A percentile compares a stretch with the other conserved stretches of the same genome.
Evolutionary conservation across 2,329 filamentous ascomycete genomes (phyloP).

Genomic region (Colletotrichum plurivorum): DNA sequence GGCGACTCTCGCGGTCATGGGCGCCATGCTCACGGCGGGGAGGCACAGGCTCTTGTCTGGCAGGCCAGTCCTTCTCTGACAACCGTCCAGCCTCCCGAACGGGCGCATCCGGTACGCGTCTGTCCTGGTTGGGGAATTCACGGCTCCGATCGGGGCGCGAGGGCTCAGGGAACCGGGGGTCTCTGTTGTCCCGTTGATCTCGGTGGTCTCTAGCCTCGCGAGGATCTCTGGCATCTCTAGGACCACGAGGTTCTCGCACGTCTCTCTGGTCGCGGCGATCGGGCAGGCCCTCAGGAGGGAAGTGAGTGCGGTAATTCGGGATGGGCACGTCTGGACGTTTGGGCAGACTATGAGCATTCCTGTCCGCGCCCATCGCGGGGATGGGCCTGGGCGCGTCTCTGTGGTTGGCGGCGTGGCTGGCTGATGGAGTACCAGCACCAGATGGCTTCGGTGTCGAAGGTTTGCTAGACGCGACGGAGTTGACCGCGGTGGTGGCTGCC

Average conservation of each 20-base stretch:
- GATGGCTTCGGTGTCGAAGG: constrained; percentile 47
- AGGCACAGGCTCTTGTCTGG: constrained; percentile 48
- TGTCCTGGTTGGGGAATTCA: constrained; percentile 57
- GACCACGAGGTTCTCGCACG: constrained; percentile 48
- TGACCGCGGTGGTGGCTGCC: constrained; percentile 22
- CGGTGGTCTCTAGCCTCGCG: constrained; percentile 44
- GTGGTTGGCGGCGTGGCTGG: constrained; percentile 40
- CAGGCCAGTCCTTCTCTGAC: constrained; percentile 56
- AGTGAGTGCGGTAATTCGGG: constrained; percentile 64
- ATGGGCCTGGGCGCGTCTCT: constrained; percentile 52
- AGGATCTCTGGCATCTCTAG: constrained; percentile 46
- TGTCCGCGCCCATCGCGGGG: constrained; percentile 43
- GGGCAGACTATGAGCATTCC: constrained; percentile 57
- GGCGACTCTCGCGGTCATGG: constrained; percentile 56
- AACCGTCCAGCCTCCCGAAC: constrained; percentile 53
- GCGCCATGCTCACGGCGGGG: constrained; percentile 52
- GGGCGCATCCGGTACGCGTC: constrained; percentile 56
- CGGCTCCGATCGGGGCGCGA: constrained; percentile 58
- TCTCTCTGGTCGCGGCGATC: constrained; percentile 48
- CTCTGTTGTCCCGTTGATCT: constrained; percentile 53
- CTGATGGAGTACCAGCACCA: constrained; percentile 26
- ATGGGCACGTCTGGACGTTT: constrained; percentile 72
- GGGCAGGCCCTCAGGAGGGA: constrained; percentile 45
- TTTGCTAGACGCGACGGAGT: constrained; percentile 43
- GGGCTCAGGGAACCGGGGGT: constrained; percentile 56